phyloP scores from a whole-genome alignment of 2,329 filamentous ascomycete species.

The Venturia oleaginea region DNA sequence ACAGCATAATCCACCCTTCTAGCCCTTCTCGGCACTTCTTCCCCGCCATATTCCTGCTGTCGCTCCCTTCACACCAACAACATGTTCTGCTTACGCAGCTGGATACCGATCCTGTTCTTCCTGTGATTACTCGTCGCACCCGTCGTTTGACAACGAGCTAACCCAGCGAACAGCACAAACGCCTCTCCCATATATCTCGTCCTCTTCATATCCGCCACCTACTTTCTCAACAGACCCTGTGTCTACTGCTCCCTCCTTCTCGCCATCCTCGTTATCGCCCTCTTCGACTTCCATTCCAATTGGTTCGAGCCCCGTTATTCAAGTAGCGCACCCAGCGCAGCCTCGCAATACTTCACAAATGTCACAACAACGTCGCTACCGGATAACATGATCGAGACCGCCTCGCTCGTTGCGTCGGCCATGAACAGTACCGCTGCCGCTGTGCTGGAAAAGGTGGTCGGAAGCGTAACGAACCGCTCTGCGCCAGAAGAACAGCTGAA shows the following conservation, averaged over 20 bases:
- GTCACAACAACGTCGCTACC: not conserved
- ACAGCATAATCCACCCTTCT: not conserved
- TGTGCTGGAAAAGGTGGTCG: slow-evolving; percentile 23
- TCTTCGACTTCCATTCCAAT: slow-evolving; percentile 82
- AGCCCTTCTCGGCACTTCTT: not conserved
- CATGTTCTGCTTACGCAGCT: slow-evolving; percentile 60
- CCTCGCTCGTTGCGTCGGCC: slow-evolving; percentile 31
- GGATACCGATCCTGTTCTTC: slow-evolving; percentile 42
- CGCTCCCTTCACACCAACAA: not conserved
- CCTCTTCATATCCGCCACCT: slow-evolving; percentile 69
- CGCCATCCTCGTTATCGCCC: slow-evolving; percentile 87
- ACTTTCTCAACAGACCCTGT: slow-evolving; percentile 92
- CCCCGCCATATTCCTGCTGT: not conserved
- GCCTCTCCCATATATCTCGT: slow-evolving; percentile 41
- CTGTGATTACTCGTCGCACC: slow-evolving; percentile 33
- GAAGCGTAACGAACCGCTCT: slow-evolving; percentile 23
- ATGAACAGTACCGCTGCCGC: slow-evolving; percentile 58
- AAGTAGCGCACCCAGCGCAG: slow-evolving; percentile 23
- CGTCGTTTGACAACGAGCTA: not conserved
- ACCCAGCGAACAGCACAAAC: slow-evolving; percentile 30
- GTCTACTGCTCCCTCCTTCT: slow-evolving; percentile 97
- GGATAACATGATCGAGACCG: slow-evolving; percentile 24
- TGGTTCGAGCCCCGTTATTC: slow-evolving; percentile 75
- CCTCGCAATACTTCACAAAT: slow-evolving; percentile 22
- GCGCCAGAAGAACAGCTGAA: slow-evolving; percentile 31